phyloP scores from a whole-genome alignment of 2,329 filamentous ascomycete species.

The Trichoderma sp. region DNA sequence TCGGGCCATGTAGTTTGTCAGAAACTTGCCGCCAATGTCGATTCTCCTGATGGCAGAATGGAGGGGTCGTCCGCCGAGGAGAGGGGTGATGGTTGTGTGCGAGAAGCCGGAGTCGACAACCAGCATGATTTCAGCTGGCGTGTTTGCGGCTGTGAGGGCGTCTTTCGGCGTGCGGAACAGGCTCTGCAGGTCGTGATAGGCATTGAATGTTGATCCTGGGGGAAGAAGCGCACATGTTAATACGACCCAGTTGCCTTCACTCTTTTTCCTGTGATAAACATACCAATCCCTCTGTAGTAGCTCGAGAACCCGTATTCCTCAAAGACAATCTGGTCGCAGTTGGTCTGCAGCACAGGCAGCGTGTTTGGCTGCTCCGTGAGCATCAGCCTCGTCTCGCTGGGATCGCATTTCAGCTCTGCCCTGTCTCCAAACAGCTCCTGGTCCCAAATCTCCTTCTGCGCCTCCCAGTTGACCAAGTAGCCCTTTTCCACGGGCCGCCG shows the following conservation, averaged over 20 bases:
- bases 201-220: slow-evolving; percentile 70
- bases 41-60: slow-evolving; percentile 80
- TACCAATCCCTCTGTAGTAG: slow-evolving; percentile 74
- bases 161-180: slow-evolving; percentile 62
- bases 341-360: slow-evolving; percentile 75
- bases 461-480: slow-evolving; percentile 95
- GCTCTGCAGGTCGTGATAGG: slow-evolving; percentile 73
- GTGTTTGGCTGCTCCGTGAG: slow-evolving; percentile 85
- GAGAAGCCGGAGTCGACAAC: slow-evolving; percentile 92
- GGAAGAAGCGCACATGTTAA: background rate
- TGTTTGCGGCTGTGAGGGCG: slow-evolving; percentile 38
- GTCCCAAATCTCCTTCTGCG: slow-evolving; percentile 94
- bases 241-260: background rate
- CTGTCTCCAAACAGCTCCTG: slow-evolving; percentile 74
- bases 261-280: slow-evolving; percentile 20
- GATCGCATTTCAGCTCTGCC: slow-evolving; percentile 68
- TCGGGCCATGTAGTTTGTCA: slow-evolving; percentile 91
- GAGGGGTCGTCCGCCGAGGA: slow-evolving; percentile 76
- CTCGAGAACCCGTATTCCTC: slow-evolving; percentile 93
- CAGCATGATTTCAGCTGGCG: slow-evolving; percentile 76
- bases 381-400: slow-evolving; percentile 77
- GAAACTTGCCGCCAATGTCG: slow-evolving; percentile 85
- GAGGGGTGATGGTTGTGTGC: slow-evolving; percentile 83
- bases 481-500: slow-evolving; percentile 90
- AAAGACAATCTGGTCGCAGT: slow-evolving; percentile 95